Evolutionary conservation across 192 early-diverging fungal genomes (phyloP).

Genomic region (Anaeromyces robustus): DNA sequence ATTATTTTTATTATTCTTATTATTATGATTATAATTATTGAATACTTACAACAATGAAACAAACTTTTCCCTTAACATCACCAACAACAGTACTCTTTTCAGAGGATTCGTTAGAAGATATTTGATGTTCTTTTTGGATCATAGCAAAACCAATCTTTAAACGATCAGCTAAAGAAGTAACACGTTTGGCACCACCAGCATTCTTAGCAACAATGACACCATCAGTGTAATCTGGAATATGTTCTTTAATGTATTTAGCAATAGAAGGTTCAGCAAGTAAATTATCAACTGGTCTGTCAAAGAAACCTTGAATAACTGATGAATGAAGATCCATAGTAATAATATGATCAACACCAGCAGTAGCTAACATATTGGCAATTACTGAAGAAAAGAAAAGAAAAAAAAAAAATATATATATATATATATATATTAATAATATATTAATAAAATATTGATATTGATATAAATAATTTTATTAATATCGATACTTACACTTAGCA

Average conservation of each 20-base stretch:
- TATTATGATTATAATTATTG: too few species aligned
- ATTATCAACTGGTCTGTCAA: constrained; percentile 79
- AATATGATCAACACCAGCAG: constrained; percentile 91
- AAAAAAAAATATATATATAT: too few species aligned
- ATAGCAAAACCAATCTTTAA: constrained; percentile 89
- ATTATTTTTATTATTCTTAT: not conserved
- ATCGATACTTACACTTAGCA: constrained; percentile 57
- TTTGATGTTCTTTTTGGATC: constrained; percentile 64
- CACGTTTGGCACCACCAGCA: constrained; percentile 89
- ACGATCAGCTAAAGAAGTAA: constrained; percentile 84
- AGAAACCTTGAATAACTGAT: constrained; percentile 91
- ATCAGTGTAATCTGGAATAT: constrained; percentile 37
- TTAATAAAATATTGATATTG: too few species aligned
- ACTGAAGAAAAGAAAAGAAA: constrained; percentile 22
- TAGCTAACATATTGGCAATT: constrained; percentile 84
- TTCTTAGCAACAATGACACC: constrained; percentile 86
- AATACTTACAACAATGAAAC: constrained; percentile 25
- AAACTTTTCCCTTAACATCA: constrained; percentile 26
- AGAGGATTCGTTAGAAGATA: constrained; percentile 18
- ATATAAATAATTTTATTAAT: too few species aligned
- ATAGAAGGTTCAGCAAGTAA: constrained; percentile 81
- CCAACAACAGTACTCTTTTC: constrained; percentile 30
- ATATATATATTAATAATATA: too few species aligned
- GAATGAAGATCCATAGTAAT: constrained; percentile 98
- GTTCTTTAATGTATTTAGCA: constrained; percentile 67